Conservation (phyloP, 1,139 yeast genomes). For the Suhomyces anneliseae region DNA sequence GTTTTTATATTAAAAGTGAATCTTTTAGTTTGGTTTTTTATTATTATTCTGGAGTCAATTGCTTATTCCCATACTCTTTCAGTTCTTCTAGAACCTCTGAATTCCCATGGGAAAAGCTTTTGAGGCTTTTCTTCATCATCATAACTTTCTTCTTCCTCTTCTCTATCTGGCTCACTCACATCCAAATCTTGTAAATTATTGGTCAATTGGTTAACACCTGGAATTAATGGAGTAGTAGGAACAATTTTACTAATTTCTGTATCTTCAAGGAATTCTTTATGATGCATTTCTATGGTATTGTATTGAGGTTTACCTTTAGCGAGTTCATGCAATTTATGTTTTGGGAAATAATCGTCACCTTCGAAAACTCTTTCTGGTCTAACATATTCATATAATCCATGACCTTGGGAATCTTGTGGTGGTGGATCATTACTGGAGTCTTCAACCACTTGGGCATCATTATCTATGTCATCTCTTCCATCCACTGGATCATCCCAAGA, state of each 20-base stretch:
- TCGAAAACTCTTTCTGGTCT: slow-evolving; percentile 36
- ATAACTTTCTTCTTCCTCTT: slow-evolving; percentile 2
- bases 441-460: background rate
- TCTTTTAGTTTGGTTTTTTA: no score
- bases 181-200: slow-evolving; percentile 5
- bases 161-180: background rate
- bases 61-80: slow-evolving; percentile 31
- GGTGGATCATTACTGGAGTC: slow-evolving; percentile 1
- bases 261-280: background rate
- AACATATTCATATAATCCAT: slow-evolving; percentile 8
- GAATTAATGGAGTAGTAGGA: slow-evolving; percentile 6
- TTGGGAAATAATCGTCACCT: slow-evolving; percentile 29
- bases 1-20: no score
- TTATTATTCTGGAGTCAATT: background rate
- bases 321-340: slow-evolving; percentile 20
- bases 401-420: slow-evolving; percentile 4
- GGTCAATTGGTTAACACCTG: slow-evolving; percentile 2
- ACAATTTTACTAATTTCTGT: background rate
- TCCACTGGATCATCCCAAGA: slow-evolving; percentile 22
- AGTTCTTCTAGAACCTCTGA: slow-evolving; percentile 19
- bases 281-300: background rate
- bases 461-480: slow-evolving; percentile 5
- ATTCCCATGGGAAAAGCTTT: slow-evolving; percentile 43
- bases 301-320: background rate
- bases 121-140: slow-evolving; percentile 13